Evolutionary conservation across 2,329 filamentous ascomycete genomes (phyloP), one percentile per base, ranked within the genome.

Genomic region (Neofusicoccum ribis): DNA sequence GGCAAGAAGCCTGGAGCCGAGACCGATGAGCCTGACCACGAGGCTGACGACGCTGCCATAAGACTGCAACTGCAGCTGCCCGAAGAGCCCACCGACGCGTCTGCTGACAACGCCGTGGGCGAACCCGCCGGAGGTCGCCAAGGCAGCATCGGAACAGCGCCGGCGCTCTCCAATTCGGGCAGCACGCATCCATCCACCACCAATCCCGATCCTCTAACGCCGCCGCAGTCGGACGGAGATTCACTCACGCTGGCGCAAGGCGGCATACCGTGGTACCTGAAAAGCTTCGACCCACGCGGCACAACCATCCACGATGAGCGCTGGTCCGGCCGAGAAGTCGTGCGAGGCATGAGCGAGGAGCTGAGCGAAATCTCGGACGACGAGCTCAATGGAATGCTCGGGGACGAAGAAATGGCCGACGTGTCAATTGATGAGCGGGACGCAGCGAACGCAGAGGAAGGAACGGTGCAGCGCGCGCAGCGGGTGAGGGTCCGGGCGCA

Each of bases 341-440:
- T 87, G 69, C 83, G 87, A 36, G 86, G 84, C 14, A 88, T 94
- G 77, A 96, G 91, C 71, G 93, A 97, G 77, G 91, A 94, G 70
- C 83, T 97, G 23, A 96, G 91, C 65, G 94, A 97, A 73, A 88
- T 97, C 74, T 93, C 96, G 71, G 93, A 97, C 69, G 93, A 96
- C 60, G 92, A 94, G 78, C 82, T 97, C 65, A 89, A 91, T 71
- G 91, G 90, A 17, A 76, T 76, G 41, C 44, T 60, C 7, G 56
- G 56, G 11, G 75, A 73, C 54, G 70, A 73, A 7, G 76, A 77
- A 58, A 72, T 74, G 43, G 56, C n/a, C 37, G 64, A 66, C 23
- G 64, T 58, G 5, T 17, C 56, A 3, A 68, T 67, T 36, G 69
- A 71, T 11, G 73, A 70, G 47, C 65, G 70, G 17, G 69, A 67